These are phyloP conservation scores for Trichoderma breve DNA, from an alignment of 2,329 filamentous ascomycete genomes.

Conservation along the genomic window DNA sequence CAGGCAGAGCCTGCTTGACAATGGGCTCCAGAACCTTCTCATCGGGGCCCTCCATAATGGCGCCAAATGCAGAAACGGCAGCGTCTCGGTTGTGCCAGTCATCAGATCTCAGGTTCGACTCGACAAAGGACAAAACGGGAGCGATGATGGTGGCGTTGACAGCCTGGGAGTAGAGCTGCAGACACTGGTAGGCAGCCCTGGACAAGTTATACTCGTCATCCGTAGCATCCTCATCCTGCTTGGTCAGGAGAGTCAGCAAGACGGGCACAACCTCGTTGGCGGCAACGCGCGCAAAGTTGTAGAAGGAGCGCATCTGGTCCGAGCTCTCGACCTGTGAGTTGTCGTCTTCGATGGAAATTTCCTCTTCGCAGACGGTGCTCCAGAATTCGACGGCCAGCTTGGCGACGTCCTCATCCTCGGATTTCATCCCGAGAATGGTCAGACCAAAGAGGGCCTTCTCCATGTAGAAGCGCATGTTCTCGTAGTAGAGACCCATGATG, in stretches of 20 bases:
- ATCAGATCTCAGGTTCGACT: slow-evolving; percentile 81
- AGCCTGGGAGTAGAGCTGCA: slow-evolving; percentile 92
- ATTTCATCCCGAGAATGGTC: slow-evolving; percentile 98
- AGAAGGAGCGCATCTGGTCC: slow-evolving; percentile 85
- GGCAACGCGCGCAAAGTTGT: slow-evolving; percentile 92
- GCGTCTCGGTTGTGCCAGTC: slow-evolving; percentile 96
- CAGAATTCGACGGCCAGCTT: slow-evolving; percentile 99
- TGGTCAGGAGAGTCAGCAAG: slow-evolving; percentile 81
- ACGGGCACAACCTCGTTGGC: slow-evolving; percentile 93
- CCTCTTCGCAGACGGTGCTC: slow-evolving; percentile 99
- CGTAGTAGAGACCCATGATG: slow-evolving; percentile 98
- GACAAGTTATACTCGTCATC: slow-evolving; percentile 98
- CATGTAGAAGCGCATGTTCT: slow-evolving; percentile 99
- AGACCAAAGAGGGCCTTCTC: slow-evolving; percentile 98
- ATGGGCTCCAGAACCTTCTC: slow-evolving; percentile 89
- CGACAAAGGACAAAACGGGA: slow-evolving; percentile 86
- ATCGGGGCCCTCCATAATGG: slow-evolving; percentile 98
- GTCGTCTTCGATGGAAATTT: slow-evolving; percentile 96
- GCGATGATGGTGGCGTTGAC: slow-evolving; percentile 81
- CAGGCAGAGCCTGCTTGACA: slow-evolving; percentile 90
- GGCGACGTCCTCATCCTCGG: slow-evolving; percentile 92
- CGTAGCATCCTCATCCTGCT: slow-evolving; percentile 94
- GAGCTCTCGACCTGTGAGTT: slow-evolving; percentile 75
- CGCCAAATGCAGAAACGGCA: slow-evolving; percentile 93
- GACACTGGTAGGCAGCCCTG: slow-evolving; percentile 90